A percentile compares a stretch with the other conserved stretches of the same genome.
Conservation (phyloP, 257 asterid species). For the Forsythia viridissima region DNA sequence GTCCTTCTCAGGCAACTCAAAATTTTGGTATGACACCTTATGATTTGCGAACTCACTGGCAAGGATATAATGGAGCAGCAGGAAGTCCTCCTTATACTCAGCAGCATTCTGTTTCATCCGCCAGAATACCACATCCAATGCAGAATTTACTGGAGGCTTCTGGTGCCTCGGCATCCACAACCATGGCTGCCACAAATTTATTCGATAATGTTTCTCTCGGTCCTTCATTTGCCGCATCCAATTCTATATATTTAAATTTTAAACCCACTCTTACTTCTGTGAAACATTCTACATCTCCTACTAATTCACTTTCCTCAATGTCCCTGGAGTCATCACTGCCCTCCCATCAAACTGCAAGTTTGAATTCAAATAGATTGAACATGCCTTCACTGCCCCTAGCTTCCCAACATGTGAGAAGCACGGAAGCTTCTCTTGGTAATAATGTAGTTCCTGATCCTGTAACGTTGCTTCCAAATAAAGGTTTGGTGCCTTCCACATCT, state of each 20-base stretch:
- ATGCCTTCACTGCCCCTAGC: conserved; percentile 35
- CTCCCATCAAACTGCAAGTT: conserved; percentile 35
- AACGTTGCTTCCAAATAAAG: conserved; percentile 32
- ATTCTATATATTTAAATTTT: conserved; percentile 30
- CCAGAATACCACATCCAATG: conserved; percentile 26
- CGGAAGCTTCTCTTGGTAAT: conserved; percentile 36
- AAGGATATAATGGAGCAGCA: conserved; percentile 39
- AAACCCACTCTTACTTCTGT: conserved; percentile 34
- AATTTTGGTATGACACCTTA: conserved; percentile 38
- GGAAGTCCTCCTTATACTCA: conserved; percentile 35
- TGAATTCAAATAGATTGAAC: conserved; percentile 38
- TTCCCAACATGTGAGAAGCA: conserved; percentile 40
- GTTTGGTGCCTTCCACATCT: conserved; percentile 39
- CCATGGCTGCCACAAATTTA: conserved; percentile 25
- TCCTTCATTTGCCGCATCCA: conserved; percentile 37
- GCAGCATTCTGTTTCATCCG: conserved; percentile 35
- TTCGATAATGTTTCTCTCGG: conserved; percentile 32
- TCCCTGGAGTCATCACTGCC: conserved; percentile 37
- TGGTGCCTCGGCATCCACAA: conserved; percentile 27
- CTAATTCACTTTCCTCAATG: conserved; percentile 29
- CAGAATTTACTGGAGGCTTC: conserved; percentile 33
- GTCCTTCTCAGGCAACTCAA: conserved; percentile 37
- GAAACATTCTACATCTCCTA: conserved; percentile 29
- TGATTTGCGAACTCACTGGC: conserved; percentile 42
- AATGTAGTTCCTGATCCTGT: conserved; percentile 36